phyloP scores from a whole-genome alignment of 306 rosid species.

The Dryas octopetala region DNA sequence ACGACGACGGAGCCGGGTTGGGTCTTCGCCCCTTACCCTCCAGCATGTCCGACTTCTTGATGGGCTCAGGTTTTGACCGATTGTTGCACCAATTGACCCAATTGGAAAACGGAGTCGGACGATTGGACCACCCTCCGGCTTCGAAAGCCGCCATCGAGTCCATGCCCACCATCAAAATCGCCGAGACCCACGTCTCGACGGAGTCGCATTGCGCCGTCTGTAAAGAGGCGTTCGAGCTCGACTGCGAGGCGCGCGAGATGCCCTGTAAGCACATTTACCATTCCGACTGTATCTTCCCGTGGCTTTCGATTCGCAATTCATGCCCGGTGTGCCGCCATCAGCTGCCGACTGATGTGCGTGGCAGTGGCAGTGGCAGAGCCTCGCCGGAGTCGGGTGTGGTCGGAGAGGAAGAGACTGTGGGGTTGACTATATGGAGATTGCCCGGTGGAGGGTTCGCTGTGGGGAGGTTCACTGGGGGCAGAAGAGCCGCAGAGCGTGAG shows the following conservation, averaged over 20 bases:
- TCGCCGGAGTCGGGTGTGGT: conserved; percentile 31
- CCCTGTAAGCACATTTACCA: conserved; percentile 77
- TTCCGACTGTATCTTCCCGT: conserved; percentile 61
- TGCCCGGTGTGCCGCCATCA: conserved; percentile 76
- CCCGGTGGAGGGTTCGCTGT: conserved; percentile 83
- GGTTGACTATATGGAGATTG: conserved; percentile 72
- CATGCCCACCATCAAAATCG: conserved; percentile 59
- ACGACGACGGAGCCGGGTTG: conserved; percentile 58
- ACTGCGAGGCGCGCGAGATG: conserved; percentile 71
- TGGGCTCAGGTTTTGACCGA: conserved; percentile 73
- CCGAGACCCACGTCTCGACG: conserved; percentile 36
- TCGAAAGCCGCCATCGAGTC: conserved; percentile 67
- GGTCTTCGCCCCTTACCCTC: conserved; percentile 63
- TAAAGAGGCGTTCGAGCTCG: conserved; percentile 52
- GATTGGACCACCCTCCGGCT: conserved; percentile 58
- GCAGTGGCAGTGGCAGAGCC: conserved; percentile 39
- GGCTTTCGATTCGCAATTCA: conserved; percentile 69
- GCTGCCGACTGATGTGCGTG: conserved; percentile 49
- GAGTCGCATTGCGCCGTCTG: conserved; percentile 73
- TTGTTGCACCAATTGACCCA: conserved; percentile 57
- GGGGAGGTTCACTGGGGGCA: conserved; percentile 71
- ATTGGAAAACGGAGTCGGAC: conserved; percentile 43
- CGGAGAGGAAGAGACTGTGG: conserved; percentile 49
- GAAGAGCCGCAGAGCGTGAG: conserved; percentile 57
- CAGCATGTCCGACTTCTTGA: conserved; percentile 51